Evolutionary conservation across 768 basidiomycete genomes (phyloP).

Genomic region (Mycena floridula): DNA sequence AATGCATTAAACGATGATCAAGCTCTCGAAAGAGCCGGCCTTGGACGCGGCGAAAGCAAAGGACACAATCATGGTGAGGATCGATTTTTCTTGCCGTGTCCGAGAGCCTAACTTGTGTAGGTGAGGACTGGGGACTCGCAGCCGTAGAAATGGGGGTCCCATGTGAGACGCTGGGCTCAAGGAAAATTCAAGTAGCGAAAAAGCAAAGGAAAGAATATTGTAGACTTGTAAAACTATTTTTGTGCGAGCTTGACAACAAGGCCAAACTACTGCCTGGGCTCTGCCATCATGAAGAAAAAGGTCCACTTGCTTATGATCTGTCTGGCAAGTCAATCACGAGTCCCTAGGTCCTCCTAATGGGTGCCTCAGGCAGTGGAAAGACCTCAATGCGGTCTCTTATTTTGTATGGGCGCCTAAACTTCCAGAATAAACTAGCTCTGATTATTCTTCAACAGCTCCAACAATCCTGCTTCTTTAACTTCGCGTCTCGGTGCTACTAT

Average conservation of each 20-base stretch:
- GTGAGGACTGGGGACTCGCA: constrained; percentile 91
- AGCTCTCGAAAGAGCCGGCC: constrained; percentile 89
- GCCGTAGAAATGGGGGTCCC: constrained; percentile 90
- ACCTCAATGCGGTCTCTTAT: constrained; percentile 99
- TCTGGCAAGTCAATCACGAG: too few relatives aligned
- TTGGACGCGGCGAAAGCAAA: constrained; percentile 60
- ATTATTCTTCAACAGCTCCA: constrained; percentile 53
- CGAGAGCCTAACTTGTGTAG: too few relatives aligned
- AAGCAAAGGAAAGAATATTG: too few relatives aligned
- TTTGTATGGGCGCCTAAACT: constrained; percentile 57
- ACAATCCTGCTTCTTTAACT: constrained; percentile 90
- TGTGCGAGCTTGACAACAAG: too few relatives aligned
- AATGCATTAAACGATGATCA: constrained; percentile 92
- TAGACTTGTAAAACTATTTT: neutral
- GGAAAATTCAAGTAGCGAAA: constrained; percentile 47
- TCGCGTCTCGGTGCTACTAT: constrained; percentile 92
- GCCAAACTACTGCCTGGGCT: neutral
- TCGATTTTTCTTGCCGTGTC: too few relatives aligned
- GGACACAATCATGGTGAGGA: constrained; percentile 93
- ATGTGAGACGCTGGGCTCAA: constrained; percentile 58
- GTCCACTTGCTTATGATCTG: too few relatives aligned
- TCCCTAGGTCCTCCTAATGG: constrained; percentile 98
- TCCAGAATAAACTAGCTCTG: constrained; percentile 9
- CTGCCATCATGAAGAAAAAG: too few relatives aligned
- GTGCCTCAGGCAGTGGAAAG: constrained; percentile 89